phyloP scores from a whole-genome alignment of 2,329 filamentous ascomycete species.

The Mariannaea sp. region DNA sequence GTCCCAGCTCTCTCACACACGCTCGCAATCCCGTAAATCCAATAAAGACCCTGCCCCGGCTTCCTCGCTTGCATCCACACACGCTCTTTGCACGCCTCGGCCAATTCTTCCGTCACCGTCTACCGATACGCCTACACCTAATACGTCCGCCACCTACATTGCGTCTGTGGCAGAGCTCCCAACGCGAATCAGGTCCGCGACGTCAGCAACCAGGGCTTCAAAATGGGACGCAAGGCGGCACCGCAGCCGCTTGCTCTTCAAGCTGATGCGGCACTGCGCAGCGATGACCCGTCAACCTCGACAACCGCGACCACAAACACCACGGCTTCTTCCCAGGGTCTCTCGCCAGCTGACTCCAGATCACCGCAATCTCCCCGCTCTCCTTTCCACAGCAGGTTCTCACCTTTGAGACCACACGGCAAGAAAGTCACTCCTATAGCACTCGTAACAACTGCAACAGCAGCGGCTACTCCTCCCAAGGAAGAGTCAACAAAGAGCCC shows the following conservation, averaged over 20 bases:
- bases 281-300: constrained; percentile 38
- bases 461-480: constrained; percentile 25
- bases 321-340: constrained; percentile 31
- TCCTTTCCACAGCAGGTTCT: constrained; percentile 50
- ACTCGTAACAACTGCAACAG: constrained; percentile 22
- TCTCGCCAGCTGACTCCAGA: constrained; percentile 44
- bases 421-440: constrained; percentile 27
- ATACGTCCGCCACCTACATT: constrained; percentile 21
- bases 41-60: constrained; percentile 16
- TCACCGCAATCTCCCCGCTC: constrained; percentile 52
- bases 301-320: constrained; percentile 36
- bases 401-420: constrained; percentile 39
- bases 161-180: constrained; percentile 29
- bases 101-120: constrained; percentile 20
- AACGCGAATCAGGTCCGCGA: constrained; percentile 31
- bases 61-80: constrained; percentile 13
- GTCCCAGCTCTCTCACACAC: constrained; percentile 10
- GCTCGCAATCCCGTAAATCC: constrained; percentile 18
- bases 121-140: constrained; percentile 8
- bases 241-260: constrained; percentile 61
- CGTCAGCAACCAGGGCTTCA: constrained; percentile 33
- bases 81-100: constrained; percentile 30
- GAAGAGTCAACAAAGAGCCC: constrained; percentile 34
- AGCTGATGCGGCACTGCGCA: constrained; percentile 46
- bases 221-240: constrained; percentile 63